Evolutionary conservation across 1,284 basidiomycete genomes (phyloP).

Genomic region (Vanrija sp.): DNA sequence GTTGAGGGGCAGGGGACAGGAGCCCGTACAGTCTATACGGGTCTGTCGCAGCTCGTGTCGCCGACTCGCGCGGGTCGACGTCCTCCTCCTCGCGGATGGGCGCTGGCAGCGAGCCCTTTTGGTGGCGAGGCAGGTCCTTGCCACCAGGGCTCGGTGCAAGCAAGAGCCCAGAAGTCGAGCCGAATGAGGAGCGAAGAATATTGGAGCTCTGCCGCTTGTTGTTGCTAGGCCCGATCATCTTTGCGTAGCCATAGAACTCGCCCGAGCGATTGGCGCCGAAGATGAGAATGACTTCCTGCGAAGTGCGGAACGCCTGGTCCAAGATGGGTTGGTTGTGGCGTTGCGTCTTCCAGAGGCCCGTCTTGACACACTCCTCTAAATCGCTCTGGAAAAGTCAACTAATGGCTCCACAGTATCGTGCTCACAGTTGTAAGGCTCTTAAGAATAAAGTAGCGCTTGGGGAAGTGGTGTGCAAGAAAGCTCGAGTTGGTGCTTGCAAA

Average conservation of each 20-base stretch:
- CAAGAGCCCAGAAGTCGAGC: not conserved
- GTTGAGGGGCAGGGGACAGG: too few species aligned
- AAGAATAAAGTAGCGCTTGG: constrained; percentile 84
- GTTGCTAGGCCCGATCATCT: constrained; percentile 50
- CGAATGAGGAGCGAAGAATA: constrained; percentile 29
- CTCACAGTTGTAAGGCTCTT: constrained; percentile 77
- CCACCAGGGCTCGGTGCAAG: too few species aligned
- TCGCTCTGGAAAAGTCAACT: constrained; percentile 58
- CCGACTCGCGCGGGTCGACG: constrained; percentile 6
- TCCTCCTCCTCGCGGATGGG: constrained; percentile 28
- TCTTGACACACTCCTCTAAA: constrained; percentile 76
- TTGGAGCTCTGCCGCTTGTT: constrained; percentile 10
- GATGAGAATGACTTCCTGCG: constrained; percentile 77
- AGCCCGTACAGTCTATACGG: constrained; percentile 2
- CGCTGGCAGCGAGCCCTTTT: constrained; percentile 8
- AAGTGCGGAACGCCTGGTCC: constrained; percentile 86
- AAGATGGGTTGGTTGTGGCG: constrained; percentile 84
- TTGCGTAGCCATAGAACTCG: constrained; percentile 78
- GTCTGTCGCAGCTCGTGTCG: constrained; percentile 12
- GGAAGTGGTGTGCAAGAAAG: constrained; percentile 69
- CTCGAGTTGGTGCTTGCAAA: constrained; percentile 53
- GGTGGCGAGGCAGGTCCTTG: not conserved
- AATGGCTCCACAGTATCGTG: not conserved
- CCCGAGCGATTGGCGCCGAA: constrained; percentile 85
- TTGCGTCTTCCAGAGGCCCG: constrained; percentile 86